Evolutionary conservation across 495 filamentous ascomycete genomes (phyloP).

Genomic region (Aspergillus sclerotioniger): DNA sequence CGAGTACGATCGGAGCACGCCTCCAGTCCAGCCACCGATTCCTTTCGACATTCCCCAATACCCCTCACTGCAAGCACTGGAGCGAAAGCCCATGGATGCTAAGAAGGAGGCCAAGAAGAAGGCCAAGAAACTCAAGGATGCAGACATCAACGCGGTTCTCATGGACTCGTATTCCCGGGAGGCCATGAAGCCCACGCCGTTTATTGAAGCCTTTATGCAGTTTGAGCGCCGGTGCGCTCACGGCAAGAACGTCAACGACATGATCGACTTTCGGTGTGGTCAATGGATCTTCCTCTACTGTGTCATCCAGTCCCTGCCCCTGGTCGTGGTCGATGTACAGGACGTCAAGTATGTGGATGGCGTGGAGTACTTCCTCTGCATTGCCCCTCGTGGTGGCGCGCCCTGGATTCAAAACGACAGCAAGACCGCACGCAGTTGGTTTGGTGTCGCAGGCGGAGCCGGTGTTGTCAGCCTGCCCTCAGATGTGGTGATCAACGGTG

Average conservation of each 20-base stretch:
- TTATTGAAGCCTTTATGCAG: conserved; percentile 75
- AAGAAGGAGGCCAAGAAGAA: conserved; percentile 69
- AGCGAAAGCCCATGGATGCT: conserved; percentile 58
- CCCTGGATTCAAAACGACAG: conserved; percentile 80
- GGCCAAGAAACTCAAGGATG: conserved; percentile 67
- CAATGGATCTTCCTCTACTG: conserved; percentile 96
- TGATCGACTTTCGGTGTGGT: conserved; percentile 74
- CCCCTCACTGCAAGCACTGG: conserved; percentile 62
- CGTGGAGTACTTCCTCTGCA: conserved; percentile 96
- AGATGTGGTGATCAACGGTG: conserved; percentile 81
- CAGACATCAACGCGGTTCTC: conserved; percentile 72
- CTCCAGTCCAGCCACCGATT: conserved; percentile 85
- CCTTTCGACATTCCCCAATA: conserved; percentile 86
- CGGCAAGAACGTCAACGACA: conserved; percentile 67
- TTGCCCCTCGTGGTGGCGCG: conserved; percentile 74
- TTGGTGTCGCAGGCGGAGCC: conserved; percentile 67
- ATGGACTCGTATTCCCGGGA: conserved; percentile 77
- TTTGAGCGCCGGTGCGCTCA: conserved; percentile 76
- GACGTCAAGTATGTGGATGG: conserved; percentile 71
- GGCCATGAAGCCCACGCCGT: conserved; percentile 57
- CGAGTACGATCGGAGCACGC: conserved; percentile 84
- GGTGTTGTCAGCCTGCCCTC: conserved; percentile 74
- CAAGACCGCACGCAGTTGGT: conserved; percentile 71
- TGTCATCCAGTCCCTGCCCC: conserved; percentile 83
- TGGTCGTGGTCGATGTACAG: conserved; percentile 85